Conservation (phyloP, 176 grass and related monocot genomes). For the Aegilops bicornis region DNA sequence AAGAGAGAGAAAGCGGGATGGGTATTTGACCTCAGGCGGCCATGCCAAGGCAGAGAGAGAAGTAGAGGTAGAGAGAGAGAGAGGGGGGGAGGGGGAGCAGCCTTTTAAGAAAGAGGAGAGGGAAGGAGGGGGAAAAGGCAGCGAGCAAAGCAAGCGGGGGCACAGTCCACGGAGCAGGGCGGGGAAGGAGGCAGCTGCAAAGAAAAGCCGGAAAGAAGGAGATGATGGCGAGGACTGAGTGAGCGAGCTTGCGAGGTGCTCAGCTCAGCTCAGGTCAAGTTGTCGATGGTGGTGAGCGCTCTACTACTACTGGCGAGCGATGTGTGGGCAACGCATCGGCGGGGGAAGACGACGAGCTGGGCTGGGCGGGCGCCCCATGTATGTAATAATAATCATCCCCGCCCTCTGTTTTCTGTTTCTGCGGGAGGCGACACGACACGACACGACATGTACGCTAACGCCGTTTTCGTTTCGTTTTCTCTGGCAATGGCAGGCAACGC, state of each 20-base stretch:
- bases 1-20: slow-evolving; percentile 24
- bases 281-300: not conserved
- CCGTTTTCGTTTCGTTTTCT: not conserved
- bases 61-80: not conserved
- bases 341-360: not conserved
- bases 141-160: slow-evolving; percentile 24
- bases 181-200: not conserved
- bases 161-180: slow-evolving; percentile 19
- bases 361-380: not conserved
- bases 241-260: not conserved
- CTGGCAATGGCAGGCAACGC: not conserved
- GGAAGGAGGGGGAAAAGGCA: not conserved
- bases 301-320: not conserved
- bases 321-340: not conserved
- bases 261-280: not conserved
- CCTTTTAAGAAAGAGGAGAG: slow-evolving; percentile 47
- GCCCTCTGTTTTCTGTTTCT: not conserved
- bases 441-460: no score
- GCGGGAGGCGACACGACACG: not conserved
- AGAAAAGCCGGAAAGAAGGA: slow-evolving; percentile 29
- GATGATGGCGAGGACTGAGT: slow-evolving; percentile 31
- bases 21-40: slow-evolving; percentile 46
- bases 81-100: slow-evolving; percentile 11
- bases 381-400: not conserved
- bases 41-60: not conserved